phyloP scores from a whole-genome alignment of 495 filamentous ascomycete species.

The Cladorrhinum samala region DNA sequence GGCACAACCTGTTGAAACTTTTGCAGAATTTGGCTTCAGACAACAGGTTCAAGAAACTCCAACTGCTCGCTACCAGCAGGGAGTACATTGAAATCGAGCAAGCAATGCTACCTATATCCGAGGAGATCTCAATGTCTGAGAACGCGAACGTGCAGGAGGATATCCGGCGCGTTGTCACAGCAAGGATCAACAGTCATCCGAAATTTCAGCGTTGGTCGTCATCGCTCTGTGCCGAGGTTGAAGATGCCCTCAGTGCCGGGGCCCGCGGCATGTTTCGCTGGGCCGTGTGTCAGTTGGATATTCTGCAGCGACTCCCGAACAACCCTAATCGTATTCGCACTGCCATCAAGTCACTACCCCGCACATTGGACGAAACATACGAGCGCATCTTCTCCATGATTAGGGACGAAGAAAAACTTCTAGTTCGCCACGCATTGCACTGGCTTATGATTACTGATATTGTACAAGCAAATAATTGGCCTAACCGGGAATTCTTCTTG shows the following conservation, averaged over 20 bases:
- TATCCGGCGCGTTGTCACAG: slow-evolving; percentile 25
- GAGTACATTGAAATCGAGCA: slow-evolving; percentile 34
- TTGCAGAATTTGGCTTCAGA: slow-evolving; percentile 25
- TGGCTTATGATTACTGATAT: background rate
- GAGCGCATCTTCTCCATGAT: background rate
- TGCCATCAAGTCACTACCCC: background rate
- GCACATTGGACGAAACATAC: background rate
- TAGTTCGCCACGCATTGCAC: background rate
- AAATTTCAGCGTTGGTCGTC: slow-evolving; percentile 19
- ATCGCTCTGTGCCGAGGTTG: slow-evolving; percentile 23
- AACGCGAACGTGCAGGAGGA: slow-evolving; percentile 29
- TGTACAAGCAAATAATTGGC: background rate
- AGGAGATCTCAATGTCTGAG: slow-evolving; percentile 28
- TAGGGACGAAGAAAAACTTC: background rate
- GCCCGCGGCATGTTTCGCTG: slow-evolving; percentile 45
- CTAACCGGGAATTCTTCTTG: background rate
- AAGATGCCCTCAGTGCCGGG: slow-evolving; percentile 20
- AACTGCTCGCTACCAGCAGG: slow-evolving; percentile 35
- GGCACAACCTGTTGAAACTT: slow-evolving; percentile 18
- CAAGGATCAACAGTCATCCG: slow-evolving; percentile 13
- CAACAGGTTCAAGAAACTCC: slow-evolving; percentile 26
- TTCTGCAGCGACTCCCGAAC: slow-evolving; percentile 8
- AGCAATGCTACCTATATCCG: slow-evolving; percentile 6
- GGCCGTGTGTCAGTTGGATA: slow-evolving; percentile 40
- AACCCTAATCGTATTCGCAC: background rate